Conservation (phyloP, 2,329 filamentous ascomycete genomes). For the Exophiala phaeomuriformis region DNA sequence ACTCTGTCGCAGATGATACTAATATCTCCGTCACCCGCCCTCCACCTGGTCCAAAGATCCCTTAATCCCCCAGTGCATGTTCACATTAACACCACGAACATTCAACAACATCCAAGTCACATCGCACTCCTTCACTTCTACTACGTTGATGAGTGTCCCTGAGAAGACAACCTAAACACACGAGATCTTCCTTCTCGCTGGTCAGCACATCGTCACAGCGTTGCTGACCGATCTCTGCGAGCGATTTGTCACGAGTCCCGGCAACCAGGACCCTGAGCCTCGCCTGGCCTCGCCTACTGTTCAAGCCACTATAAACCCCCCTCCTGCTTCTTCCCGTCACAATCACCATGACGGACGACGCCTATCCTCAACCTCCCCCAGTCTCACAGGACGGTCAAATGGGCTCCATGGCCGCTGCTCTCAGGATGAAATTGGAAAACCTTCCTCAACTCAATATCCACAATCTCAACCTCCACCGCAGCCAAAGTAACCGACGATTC, state of each 20-base stretch:
- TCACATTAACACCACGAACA: slow-evolving; percentile 4
- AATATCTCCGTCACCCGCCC: slow-evolving; percentile 17
- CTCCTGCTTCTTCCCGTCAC: not conserved
- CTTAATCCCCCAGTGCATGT: not conserved
- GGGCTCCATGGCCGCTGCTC: slow-evolving; percentile 25
- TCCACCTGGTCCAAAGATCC: slow-evolving; percentile 6
- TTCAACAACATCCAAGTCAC: not conserved
- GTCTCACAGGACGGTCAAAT: slow-evolving; percentile 23
- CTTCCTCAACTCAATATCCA: slow-evolving; percentile 22
- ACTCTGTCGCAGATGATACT: slow-evolving; percentile 10
- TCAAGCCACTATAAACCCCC: too few relatives aligned
- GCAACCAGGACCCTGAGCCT: too few relatives aligned
- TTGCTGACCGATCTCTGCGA: too few relatives aligned
- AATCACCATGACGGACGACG: slow-evolving; percentile 17
- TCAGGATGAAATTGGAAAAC: slow-evolving; percentile 22
- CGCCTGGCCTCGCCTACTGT: too few relatives aligned
- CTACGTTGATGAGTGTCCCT: not conserved
- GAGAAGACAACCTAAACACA: not conserved
- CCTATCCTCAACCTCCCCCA: slow-evolving; percentile 19
- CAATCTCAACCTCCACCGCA: slow-evolving; percentile 13
- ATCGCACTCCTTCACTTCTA: not conserved
- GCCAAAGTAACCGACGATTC: slow-evolving; percentile 14
- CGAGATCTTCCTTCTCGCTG: not conserved
- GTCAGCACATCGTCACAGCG: too few relatives aligned
- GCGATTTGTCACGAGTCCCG: too few relatives aligned